phyloP scores from a whole-genome alignment of 176 grass and related monocot species.

The Musa acuminata region DNA sequence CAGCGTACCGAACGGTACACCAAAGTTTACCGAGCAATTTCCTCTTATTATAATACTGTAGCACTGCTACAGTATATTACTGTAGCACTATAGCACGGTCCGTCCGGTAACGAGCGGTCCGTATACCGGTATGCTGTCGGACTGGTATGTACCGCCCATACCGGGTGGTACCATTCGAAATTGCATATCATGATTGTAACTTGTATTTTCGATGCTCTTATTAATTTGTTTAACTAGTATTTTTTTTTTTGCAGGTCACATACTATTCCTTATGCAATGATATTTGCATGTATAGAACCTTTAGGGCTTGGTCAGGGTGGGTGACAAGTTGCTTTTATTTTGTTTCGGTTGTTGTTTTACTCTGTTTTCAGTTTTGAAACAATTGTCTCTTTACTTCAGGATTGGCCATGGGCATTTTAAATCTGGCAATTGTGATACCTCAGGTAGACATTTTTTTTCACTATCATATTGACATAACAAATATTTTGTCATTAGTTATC shows the following conservation, averaged over 20 bases:
- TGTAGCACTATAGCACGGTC: no score
- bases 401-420: constrained; percentile 92
- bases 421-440: constrained; percentile 87
- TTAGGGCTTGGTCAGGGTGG: constrained; percentile 85
- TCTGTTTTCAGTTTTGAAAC: constrained; percentile 15
- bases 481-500: background rate
- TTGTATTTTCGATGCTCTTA: background rate
- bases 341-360: constrained; percentile 6
- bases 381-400: constrained; percentile 34
- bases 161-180: no score
- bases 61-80: no score
- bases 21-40: no score
- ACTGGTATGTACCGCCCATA: no score
- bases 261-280: constrained; percentile 99
- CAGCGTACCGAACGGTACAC: no score
- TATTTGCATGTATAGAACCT: constrained; percentile 65
- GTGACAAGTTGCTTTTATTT: constrained; percentile 3
- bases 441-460: constrained; percentile 45
- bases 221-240: constrained; percentile 19
- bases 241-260: constrained; percentile 53
- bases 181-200: background rate
- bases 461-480: constrained; percentile 4
- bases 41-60: no score
- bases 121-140: no score
- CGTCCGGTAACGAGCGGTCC: no score